Conservation (phyloP, 148 eudicot genomes). For the Arctostaphylos glauca region DNA sequence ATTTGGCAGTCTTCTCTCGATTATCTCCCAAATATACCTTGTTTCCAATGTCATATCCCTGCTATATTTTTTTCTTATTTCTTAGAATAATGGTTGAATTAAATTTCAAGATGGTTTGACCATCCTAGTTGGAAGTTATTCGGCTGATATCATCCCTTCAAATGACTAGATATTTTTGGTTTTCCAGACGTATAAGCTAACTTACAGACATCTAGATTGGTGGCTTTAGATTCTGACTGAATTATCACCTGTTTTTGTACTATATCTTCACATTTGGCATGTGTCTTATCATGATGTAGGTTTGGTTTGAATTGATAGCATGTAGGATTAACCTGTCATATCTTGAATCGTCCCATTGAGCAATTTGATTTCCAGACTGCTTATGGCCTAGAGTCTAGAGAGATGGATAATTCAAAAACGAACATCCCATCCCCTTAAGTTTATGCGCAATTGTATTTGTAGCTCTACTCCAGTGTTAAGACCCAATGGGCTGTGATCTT, state of each 20-base stretch:
- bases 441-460: neutral
- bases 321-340: neutral
- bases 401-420: neutral
- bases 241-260: neutral
- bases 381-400: neutral
- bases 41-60: neutral
- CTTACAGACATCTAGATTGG: neutral
- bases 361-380: neutral
- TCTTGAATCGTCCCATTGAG: neutral
- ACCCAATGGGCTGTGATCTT: neutral
- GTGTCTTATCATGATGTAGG: neutral
- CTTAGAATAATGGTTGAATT: neutral
- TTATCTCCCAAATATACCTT: neutral
- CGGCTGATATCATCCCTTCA: neutral
- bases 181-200: neutral
- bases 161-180: neutral
- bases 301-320: neutral
- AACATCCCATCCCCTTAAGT: neutral
- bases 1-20: neutral
- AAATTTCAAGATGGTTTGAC: neutral
- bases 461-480: neutral
- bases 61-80: neutral
- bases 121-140: neutral
- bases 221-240: neutral
- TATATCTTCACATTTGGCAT: neutral